Percentiles rank a stretch among this genome's conserved stretches.
Evolutionary conservation across 306 rosid species (phyloP).

Genomic region (Argentina anserina): DNA sequence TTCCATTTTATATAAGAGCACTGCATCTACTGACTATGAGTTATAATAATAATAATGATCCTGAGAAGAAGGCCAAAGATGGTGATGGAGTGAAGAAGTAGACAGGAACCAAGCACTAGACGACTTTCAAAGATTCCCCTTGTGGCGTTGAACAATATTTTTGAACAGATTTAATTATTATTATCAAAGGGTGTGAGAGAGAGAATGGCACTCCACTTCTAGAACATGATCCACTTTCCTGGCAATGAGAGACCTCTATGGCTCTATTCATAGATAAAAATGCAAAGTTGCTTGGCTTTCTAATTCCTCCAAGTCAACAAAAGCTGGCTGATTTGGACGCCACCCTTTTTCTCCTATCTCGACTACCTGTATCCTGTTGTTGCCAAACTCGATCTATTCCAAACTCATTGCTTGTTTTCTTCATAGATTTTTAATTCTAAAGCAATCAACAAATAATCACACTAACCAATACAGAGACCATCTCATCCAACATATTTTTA

Average conservation of each 20-base stretch:
- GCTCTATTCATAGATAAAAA: background rate
- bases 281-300: conserved; percentile 11
- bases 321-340: conserved; percentile 7
- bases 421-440: too few species aligned
- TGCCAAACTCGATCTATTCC: too few species aligned
- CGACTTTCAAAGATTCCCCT: conserved; percentile 9
- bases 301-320: conserved; percentile 10
- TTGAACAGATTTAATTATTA: background rate
- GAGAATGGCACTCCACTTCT: background rate
- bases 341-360: background rate
- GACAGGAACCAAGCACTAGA: background rate
- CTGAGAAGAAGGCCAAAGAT: background rate
- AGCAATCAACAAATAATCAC: too few species aligned
- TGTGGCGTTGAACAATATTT: background rate
- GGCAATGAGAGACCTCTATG: background rate
- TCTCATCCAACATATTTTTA: too few species aligned
- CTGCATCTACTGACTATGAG: background rate
- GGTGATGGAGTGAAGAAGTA: background rate
- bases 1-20: background rate
- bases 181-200: background rate
- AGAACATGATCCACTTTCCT: conserved; percentile 12
- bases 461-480: too few species aligned
- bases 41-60: background rate
- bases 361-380: background rate
- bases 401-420: too few species aligned